A percentile compares a stretch with the other conserved stretches of the same genome.
These are phyloP conservation scores for Carex sylvatica DNA, from an alignment of 202 grass and related monocot species.

Conservation along the genomic window DNA sequence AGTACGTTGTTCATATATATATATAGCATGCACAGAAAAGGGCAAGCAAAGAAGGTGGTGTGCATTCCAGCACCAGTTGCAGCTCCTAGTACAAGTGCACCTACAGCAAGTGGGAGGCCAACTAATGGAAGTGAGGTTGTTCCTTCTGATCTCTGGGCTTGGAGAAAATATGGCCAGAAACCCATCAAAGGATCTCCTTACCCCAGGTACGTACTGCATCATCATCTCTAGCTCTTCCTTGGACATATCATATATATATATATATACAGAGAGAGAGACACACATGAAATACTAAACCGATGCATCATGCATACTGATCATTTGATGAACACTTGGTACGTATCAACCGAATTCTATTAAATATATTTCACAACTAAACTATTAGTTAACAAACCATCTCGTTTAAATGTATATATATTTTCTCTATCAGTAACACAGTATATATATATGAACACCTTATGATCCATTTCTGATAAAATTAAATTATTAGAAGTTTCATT, in stretches of 20 bases:
- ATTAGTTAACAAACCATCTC: not conserved
- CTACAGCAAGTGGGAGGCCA: conserved; percentile 36
- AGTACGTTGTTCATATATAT: not conserved
- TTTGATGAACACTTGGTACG: not conserved
- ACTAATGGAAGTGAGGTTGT: conserved; percentile 76
- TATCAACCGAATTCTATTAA: not conserved
- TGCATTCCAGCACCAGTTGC: conserved; percentile 79
- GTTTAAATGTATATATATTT: not conserved
- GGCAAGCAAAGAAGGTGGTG: conserved; percentile 86
- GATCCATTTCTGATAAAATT: too few relatives aligned
- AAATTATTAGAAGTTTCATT: not conserved
- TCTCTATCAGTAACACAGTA: not conserved
- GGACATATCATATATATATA: too few relatives aligned
- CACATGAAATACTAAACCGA: not conserved
- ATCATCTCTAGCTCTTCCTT: too few relatives aligned
- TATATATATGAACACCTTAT: not conserved
- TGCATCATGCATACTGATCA: not conserved
- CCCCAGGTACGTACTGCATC: conserved; percentile 35
- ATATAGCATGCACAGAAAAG: conserved; percentile 46
- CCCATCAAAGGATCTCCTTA: conserved; percentile 97
- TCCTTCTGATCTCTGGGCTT: conserved; percentile 95
- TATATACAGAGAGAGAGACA: too few relatives aligned
- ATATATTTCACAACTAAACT: not conserved
- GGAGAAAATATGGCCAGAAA: conserved; percentile 98
- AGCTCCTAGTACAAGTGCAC: conserved; percentile 20